Conservation (phyloP, 768 basidiomycete species). For the Trametes villosa region DNA sequence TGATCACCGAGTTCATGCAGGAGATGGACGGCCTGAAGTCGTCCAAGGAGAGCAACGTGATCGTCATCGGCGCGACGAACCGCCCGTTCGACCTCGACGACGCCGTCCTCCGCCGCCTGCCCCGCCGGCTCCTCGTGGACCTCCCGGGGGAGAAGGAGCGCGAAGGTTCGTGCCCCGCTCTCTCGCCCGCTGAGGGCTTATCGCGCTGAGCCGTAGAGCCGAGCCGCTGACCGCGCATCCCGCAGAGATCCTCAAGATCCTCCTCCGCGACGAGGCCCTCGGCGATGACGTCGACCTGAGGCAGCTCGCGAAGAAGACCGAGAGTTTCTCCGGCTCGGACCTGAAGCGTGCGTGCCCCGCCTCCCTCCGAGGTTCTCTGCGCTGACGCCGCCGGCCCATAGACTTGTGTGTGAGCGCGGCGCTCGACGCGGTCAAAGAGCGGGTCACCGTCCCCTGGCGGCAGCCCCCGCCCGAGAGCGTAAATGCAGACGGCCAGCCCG, state of each 20-base stretch:
- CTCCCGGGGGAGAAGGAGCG: constrained; percentile 86
- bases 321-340: constrained; percentile 92
- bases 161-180: constrained; percentile 56
- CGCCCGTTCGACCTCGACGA: constrained; percentile 90
- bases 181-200: background rate
- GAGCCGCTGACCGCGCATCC: background rate
- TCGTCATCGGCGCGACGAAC: constrained; percentile 95
- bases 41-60: constrained; percentile 76
- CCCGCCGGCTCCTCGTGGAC: constrained; percentile 86
- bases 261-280: constrained; percentile 80
- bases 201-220: background rate
- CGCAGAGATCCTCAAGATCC: constrained; percentile 84
- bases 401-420: constrained; percentile 94
- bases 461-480: constrained; percentile 8
- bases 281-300: constrained; percentile 65
- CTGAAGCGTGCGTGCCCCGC: constrained; percentile 74
- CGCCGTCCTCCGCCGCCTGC: constrained; percentile 87
- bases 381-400: constrained; percentile 38
- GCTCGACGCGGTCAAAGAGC: constrained; percentile 88
- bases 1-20: constrained; percentile 93
- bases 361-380: constrained; percentile 7
- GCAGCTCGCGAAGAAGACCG: constrained; percentile 69
- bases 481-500: constrained; percentile 1
- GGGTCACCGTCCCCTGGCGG: constrained; percentile 79
- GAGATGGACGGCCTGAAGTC: constrained; percentile 95